Percentiles rank a stretch among this genome's conserved stretches.
phyloP scores from a whole-genome alignment of 2,329 filamentous ascomycete species.

The Niveomyces coronatus region DNA sequence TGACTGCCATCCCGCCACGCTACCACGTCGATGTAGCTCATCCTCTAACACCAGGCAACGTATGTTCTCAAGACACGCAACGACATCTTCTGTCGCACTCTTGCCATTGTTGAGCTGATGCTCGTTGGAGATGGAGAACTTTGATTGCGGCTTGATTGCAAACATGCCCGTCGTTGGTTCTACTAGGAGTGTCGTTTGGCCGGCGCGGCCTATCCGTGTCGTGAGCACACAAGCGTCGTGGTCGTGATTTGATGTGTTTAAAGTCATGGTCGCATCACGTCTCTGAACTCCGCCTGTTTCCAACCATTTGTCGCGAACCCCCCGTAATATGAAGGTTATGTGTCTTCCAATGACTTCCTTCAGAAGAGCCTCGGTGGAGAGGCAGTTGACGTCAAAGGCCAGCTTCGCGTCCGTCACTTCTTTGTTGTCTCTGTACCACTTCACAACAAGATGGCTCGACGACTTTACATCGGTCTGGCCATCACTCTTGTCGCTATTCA shows the following conservation, averaged over 20 bases:
- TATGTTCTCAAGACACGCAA: conserved; percentile 47
- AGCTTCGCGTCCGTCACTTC: conserved; percentile 63
- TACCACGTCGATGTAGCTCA: conserved; percentile 49
- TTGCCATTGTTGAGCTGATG: conserved; percentile 50
- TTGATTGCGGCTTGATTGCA: conserved; percentile 55
- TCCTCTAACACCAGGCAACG: conserved; percentile 52
- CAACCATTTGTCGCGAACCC: conserved; percentile 51
- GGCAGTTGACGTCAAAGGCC: conserved; percentile 49
- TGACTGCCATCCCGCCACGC: conserved; percentile 53
- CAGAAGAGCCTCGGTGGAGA: conserved; percentile 68
- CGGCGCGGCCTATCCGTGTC: conserved; percentile 57
- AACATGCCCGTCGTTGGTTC: conserved; percentile 73
- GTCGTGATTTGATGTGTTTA: conserved; percentile 48
- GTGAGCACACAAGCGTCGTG: conserved; percentile 57
- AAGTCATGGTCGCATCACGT: conserved; percentile 45
- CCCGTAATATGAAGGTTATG: conserved; percentile 58
- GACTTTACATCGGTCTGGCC: conserved; percentile 29
- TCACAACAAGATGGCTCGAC: conserved; percentile 48
- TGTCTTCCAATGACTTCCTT: conserved; percentile 67
- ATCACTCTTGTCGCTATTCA: conserved; percentile 52
- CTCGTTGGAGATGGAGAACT: conserved; percentile 48
- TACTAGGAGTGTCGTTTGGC: conserved; percentile 52
- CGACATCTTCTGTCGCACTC: conserved; percentile 47
- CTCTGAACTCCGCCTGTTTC: conserved; percentile 51
- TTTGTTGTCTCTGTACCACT: conserved; percentile 79